phyloP scores from a whole-genome alignment of 192 early-diverging fungal species.

The Paraglomus brasilianum region DNA sequence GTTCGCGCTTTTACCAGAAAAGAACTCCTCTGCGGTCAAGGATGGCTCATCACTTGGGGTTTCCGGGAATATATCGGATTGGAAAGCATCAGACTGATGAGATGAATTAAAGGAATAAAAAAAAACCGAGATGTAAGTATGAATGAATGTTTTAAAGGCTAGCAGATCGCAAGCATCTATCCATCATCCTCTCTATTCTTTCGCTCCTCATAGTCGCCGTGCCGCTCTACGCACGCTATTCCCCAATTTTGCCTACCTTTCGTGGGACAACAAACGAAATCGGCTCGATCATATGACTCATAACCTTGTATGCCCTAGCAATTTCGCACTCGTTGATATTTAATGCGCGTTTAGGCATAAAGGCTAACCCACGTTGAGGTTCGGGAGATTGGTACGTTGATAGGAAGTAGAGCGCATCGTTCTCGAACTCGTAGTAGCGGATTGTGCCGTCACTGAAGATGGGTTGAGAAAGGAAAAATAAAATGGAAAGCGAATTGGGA shows the following conservation, averaged over 20 bases:
- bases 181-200: not conserved
- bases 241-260: conserved; percentile 57
- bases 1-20: conserved; percentile 77
- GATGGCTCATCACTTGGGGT: conserved; percentile 76
- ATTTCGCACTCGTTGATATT: conserved; percentile 88
- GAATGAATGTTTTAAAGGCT: not conserved
- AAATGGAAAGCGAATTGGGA: not conserved
- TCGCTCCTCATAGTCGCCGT: not conserved
- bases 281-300: conserved; percentile 86
- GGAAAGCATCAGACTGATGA: conserved; percentile 89
- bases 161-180: not conserved
- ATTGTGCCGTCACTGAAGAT: conserved; percentile 99
- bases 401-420: conserved; percentile 86
- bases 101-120: conserved; percentile 1
- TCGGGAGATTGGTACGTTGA: conserved; percentile 89
- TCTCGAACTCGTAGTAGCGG: conserved; percentile 96
- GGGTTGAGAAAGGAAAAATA: conserved; percentile 16
- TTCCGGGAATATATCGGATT: conserved; percentile 92
- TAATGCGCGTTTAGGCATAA: conserved; percentile 90
- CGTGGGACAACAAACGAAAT: conserved; percentile 96
- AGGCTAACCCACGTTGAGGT: conserved; percentile 91
- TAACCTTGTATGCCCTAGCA: conserved; percentile 91
- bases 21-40: conserved; percentile 90
- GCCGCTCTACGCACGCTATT: not conserved
- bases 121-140: not conserved